Conservation (phyloP, 371 early-diverging fungal species). For the Actinomortierella wolfii region DNA sequence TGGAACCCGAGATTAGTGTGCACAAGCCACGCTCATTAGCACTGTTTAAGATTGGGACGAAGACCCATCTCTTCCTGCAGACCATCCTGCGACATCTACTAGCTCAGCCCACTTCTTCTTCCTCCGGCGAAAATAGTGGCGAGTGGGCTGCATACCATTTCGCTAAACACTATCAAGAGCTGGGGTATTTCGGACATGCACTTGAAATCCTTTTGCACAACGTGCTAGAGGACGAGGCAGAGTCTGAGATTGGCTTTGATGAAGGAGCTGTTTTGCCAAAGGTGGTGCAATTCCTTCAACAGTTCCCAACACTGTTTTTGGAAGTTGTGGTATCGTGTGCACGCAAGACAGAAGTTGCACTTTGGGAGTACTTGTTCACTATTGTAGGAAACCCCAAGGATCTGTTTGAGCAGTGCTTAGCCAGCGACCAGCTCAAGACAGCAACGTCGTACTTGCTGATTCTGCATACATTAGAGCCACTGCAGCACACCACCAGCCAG, state of each 20-base stretch:
- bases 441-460: slow-evolving; percentile 88
- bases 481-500: slow-evolving; percentile 44
- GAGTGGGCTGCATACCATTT: slow-evolving; percentile 53
- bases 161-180: slow-evolving; percentile 66
- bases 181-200: slow-evolving; percentile 83
- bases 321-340: slow-evolving; percentile 91
- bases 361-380: slow-evolving; percentile 88
- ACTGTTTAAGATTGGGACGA: slow-evolving; percentile 71
- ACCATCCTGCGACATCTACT: slow-evolving; percentile 70
- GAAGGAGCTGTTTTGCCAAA: slow-evolving; percentile 66
- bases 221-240: slow-evolving; percentile 81
- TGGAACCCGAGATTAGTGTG: slow-evolving; percentile 70
- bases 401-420: slow-evolving; percentile 80
- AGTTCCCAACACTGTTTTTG: slow-evolving; percentile 69
- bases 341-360: slow-evolving; percentile 86
- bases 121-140: slow-evolving; percentile 29
- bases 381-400: slow-evolving; percentile 79
- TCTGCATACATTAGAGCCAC: slow-evolving; percentile 81
- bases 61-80: slow-evolving; percentile 83
- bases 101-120: slow-evolving; percentile 33
- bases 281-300: slow-evolving; percentile 73
- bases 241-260: slow-evolving; percentile 44
- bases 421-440: slow-evolving; percentile 68
- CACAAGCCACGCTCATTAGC: slow-evolving; percentile 60
- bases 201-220: slow-evolving; percentile 85